Conservation (phyloP, 768 basidiomycete species). For the Suillus luteus region DNA sequence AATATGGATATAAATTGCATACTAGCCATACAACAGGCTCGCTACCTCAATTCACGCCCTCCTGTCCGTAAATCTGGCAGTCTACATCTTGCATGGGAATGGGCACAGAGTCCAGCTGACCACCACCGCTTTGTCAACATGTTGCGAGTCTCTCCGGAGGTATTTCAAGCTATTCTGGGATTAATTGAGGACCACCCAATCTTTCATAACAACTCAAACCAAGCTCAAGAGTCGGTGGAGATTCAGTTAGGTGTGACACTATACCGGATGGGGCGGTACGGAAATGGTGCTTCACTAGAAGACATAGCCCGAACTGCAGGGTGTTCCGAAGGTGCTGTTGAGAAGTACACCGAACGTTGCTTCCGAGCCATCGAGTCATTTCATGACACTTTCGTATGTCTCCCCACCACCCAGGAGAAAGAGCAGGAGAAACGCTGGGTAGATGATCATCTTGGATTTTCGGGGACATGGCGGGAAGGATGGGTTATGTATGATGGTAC, state of each 20-base stretch:
- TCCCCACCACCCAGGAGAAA: slow-evolving; percentile 33
- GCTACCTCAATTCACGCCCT: too few species aligned
- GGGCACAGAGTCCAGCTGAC: too few species aligned
- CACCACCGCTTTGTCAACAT: too few species aligned
- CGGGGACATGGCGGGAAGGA: slow-evolving; percentile 36
- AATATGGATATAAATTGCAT: slow-evolving; percentile 1
- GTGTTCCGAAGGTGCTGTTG: slow-evolving; percentile 31
- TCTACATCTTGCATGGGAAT: too few species aligned
- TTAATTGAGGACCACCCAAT: slow-evolving; percentile 30
- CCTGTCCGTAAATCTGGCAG: too few species aligned
- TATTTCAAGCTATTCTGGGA: slow-evolving; percentile 5
- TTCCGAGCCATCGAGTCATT: slow-evolving; percentile 34
- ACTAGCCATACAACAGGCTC: too few species aligned
- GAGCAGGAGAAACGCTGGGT: slow-evolving; percentile 39
- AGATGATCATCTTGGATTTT: slow-evolving; percentile 32
- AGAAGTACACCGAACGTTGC: slow-evolving; percentile 30
- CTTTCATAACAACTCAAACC: slow-evolving; percentile 26
- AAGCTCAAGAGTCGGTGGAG: slow-evolving; percentile 32
- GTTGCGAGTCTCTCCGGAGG: too few species aligned
- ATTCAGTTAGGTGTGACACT: slow-evolving; percentile 34
- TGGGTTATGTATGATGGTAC: slow-evolving; percentile 40
- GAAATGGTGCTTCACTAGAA: slow-evolving; percentile 27
- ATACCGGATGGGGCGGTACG: slow-evolving; percentile 31
- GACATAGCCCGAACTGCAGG: slow-evolving; percentile 30
- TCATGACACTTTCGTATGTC: slow-evolving; percentile 34